Conservation (phyloP, 805 yeast species). For the Yarrowia sp. region DNA sequence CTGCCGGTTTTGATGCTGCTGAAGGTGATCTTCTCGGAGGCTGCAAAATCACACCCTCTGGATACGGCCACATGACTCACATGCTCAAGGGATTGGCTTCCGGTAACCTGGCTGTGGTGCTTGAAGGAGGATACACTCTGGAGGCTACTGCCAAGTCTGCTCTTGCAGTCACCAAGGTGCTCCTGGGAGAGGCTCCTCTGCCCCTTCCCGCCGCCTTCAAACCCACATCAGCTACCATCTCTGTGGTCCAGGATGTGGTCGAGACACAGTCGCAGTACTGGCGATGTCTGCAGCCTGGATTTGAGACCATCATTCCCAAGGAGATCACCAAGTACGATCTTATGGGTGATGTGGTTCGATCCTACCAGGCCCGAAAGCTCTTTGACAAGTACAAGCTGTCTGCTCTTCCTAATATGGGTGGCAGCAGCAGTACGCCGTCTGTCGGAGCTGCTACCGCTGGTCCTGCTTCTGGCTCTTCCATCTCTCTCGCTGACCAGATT, state of each 20-base stretch:
- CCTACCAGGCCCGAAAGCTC: conserved; percentile 57
- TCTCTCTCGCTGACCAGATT: conserved; percentile 59
- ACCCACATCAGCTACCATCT: conserved; percentile 75
- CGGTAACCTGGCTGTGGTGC: conserved; percentile 83
- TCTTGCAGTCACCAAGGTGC: conserved; percentile 82
- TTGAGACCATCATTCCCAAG: conserved; percentile 18
- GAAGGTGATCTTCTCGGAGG: conserved; percentile 97
- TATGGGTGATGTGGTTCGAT: conserved; percentile 64
- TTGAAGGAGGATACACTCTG: conserved; percentile 96
- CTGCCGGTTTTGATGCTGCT: conserved; percentile 98
- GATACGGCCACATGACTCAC: conserved; percentile 96
- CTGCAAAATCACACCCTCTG: conserved; percentile 92
- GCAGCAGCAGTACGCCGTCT: conserved; percentile 18
- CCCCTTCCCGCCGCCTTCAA: conserved; percentile 55
- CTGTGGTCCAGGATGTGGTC: conserved; percentile 76
- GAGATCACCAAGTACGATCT: conserved; percentile 14
- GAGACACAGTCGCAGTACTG: conserved; percentile 81
- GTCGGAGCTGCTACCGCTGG: conserved; percentile 19
- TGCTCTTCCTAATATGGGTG: conserved; percentile 54
- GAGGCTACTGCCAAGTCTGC: conserved; percentile 91
- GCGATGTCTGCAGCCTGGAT: conserved; percentile 77
- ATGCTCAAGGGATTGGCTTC: conserved; percentile 80
- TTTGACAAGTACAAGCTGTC: conserved; percentile 59
- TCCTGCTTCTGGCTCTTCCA: conserved; percentile 38
- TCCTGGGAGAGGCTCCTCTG: conserved; percentile 89